Percentiles rank a stretch among this genome's conserved stretches.
These are phyloP conservation scores for Aureobasidium vineae DNA, from an alignment of 2,329 filamentous ascomycete species.

Conservation along the genomic window DNA sequence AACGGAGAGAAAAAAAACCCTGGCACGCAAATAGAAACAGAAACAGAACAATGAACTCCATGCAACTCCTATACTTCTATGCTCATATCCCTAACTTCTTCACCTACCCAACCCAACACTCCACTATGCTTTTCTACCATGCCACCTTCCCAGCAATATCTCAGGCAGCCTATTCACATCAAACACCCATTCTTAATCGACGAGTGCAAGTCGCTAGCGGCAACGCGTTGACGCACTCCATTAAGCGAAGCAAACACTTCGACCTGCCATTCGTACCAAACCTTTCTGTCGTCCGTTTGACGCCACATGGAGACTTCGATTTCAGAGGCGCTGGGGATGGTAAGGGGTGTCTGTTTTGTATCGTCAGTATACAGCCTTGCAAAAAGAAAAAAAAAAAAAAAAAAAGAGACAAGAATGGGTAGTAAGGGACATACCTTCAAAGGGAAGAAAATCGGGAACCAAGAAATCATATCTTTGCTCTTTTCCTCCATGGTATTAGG, in stretches of 20 bases:
- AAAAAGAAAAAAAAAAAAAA: background rate
- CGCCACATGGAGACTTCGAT: constrained; percentile 93
- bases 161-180: constrained; percentile 51
- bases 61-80: background rate
- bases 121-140: background rate
- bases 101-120: background rate
- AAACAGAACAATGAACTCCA: background rate
- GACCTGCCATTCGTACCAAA: constrained; percentile 98
- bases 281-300: constrained; percentile 89
- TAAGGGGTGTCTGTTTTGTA: constrained; percentile 68
- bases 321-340: constrained; percentile 79
- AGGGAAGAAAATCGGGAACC: constrained; percentile 99
- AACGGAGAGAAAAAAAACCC: too few species aligned
- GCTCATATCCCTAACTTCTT: background rate
- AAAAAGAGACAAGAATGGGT: too few species aligned
- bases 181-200: constrained; percentile 68
- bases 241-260: constrained; percentile 72
- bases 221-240: constrained; percentile 64
- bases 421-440: constrained; percentile 87
- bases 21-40: too few species aligned
- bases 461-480: constrained; percentile 97
- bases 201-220: constrained; percentile 64
- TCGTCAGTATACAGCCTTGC: too few species aligned
- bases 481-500: constrained; percentile 89
- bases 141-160: background rate